These are phyloP conservation scores for Calonectria fujianensis DNA, from an alignment of 2,329 filamentous ascomycete species.

Conservation along the genomic window DNA sequence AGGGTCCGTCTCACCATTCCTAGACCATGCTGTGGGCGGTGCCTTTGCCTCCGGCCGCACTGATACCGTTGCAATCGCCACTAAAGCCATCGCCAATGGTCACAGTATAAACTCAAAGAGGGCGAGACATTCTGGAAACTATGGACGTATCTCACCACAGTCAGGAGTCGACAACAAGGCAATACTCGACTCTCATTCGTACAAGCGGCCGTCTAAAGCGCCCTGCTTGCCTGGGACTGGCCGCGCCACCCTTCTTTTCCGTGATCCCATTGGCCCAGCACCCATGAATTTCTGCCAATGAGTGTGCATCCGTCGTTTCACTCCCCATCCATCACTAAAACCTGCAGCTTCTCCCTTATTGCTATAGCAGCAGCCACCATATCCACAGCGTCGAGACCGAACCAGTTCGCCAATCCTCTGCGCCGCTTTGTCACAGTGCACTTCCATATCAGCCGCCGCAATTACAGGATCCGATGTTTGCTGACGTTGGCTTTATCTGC, in stretches of 20 bases:
- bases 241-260: conserved; percentile 37
- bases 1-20: conserved; percentile 34
- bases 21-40: conserved; percentile 17
- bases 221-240: conserved; percentile 44
- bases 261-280: conserved; percentile 47
- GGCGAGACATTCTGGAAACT: conserved; percentile 47
- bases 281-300: conserved; percentile 53
- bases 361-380: conserved; percentile 41
- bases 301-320: conserved; percentile 48
- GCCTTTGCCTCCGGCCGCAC: conserved; percentile 16
- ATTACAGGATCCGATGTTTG: conserved; percentile 40
- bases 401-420: conserved; percentile 54
- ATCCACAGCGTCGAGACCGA: conserved; percentile 44
- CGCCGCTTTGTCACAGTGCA: conserved; percentile 32
- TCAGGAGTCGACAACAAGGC: conserved; percentile 30
- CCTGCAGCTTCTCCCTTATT: conserved; percentile 52
- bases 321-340: conserved; percentile 43
- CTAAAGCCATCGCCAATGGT: conserved; percentile 23
- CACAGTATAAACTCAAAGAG: conserved; percentile 29
- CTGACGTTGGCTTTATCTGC: conserved; percentile 51
- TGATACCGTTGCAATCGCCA: conserved; percentile 33
- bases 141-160: conserved; percentile 28
- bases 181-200: conserved; percentile 48
- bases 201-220: conserved; percentile 47
- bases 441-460: conserved; percentile 43